A percentile compares a stretch with the other conserved stretches of the same genome.
phyloP scores from a whole-genome alignment of 2,329 filamentous ascomycete species.

The Diplodia corticola region DNA sequence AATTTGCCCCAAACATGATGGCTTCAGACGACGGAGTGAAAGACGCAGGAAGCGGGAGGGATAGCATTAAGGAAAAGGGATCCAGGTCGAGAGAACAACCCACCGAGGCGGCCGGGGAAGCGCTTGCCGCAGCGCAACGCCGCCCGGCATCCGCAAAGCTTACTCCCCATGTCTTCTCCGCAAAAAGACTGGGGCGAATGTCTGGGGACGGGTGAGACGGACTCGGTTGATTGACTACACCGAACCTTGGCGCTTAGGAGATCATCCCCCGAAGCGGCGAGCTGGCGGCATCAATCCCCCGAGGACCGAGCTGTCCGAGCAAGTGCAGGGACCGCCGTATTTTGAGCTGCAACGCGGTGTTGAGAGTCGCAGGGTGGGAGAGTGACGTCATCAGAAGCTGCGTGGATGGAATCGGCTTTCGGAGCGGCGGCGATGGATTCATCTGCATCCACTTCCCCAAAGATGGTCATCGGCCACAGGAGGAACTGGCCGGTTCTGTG shows the following conservation, averaged over 20 bases:
- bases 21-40: neutral
- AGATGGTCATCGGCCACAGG: neutral
- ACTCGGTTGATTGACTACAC: neutral
- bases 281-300: neutral
- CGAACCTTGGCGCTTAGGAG: neutral
- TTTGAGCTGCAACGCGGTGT: neutral
- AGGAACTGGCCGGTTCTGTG: neutral
- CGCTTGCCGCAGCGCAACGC: neutral
- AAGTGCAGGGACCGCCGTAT: neutral
- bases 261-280: neutral
- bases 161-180: conserved; percentile 11
- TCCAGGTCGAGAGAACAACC: neutral
- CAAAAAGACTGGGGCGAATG: conserved; percentile 6
- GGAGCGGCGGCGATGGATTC: neutral
- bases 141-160: neutral
- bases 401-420: too few species aligned
- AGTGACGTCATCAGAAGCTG: conserved; percentile 4
- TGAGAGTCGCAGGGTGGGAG: neutral
- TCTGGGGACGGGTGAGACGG: neutral
- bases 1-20: neutral
- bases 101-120: neutral
- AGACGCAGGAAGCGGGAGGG: neutral
- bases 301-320: neutral
- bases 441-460: neutral
- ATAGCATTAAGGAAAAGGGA: neutral